Evolutionary conservation across 2,329 filamentous ascomycete species (phyloP), one percentile per base, ranked within the genome.

Genomic region (Gliomastix tumulicola): DNA sequence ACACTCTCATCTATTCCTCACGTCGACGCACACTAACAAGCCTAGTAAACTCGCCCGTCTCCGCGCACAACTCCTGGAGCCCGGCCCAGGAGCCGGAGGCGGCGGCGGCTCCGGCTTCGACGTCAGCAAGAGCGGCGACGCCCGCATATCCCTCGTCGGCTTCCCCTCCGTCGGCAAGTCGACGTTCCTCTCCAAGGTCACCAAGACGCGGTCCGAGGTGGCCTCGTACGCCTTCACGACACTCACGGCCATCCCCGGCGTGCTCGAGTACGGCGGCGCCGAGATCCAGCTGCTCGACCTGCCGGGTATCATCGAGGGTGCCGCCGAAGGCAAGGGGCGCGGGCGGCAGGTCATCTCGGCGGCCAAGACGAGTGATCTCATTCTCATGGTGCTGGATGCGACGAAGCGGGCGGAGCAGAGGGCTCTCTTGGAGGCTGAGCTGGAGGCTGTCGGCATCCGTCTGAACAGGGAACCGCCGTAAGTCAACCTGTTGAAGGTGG

Each of bases 101-200:
- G 83, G 85, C 10, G 84, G 79, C 13, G 90, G 92, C 18, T 66
- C 83, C 4, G 92, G 92, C 9, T 98, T 94, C 59, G 85, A 90
- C 55, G 92, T 98, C 30, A 92, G 84, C 59, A 98, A 98, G 65
- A 90, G 84, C 47, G 92, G 92, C 44, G 92, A 98, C 69, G 92
- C 92, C 12, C 81, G 92, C 53, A 97, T 98, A 64, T 88, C 94
- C 3, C 78, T 98, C 3, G 94, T 98, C 37, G 92, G 92, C n/a
- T 98, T 98, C 51, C 92, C 94, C 0, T 98, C 94, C 0, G 92
- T 98, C 35, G 92, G 92, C 59, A 98, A 98, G 68, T 98, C 92
- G 3, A 98, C 92, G 0, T 97, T 98, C 56, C 62, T 98, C n/a
- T 96, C 89, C 34, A 96, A 97, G 56, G 94, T 98, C 58, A 98